phyloP scores from a whole-genome alignment of 179 eudicot genomes.

The Patellifolia procumbens region DNA sequence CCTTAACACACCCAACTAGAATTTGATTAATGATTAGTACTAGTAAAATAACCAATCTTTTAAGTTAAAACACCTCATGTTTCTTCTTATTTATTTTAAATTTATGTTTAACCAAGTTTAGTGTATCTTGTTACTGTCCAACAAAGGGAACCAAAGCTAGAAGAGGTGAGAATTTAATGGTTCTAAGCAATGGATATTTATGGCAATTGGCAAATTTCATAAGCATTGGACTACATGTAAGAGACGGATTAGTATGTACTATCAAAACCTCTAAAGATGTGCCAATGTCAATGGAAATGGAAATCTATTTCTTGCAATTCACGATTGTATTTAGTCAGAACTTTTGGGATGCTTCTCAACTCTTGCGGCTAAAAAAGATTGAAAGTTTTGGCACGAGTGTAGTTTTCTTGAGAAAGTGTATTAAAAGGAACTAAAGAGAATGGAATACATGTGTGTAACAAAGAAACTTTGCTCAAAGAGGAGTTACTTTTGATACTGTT shows the following conservation, averaged over 20 bases:
- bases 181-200: conserved; percentile 12
- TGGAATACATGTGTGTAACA: conserved; percentile 35
- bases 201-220: conserved; percentile 4
- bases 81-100: not conserved
- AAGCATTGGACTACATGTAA: not conserved
- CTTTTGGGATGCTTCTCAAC: conserved; percentile 10
- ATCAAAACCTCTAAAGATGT: not conserved
- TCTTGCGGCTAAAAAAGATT: conserved; percentile 24
- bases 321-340: conserved; percentile 1
- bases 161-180: conserved; percentile 9
- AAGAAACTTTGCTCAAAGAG: conserved; percentile 36
- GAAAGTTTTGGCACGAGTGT: conserved; percentile 34
- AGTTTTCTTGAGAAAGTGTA: conserved; percentile 17
- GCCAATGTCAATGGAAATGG: conserved; percentile 26
- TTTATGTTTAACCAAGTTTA: not conserved
- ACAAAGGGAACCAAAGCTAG: conserved; percentile 18
- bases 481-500: conserved; percentile 11
- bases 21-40: conserved; percentile 19
- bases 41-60: conserved; percentile 15
- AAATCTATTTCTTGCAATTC: conserved; percentile 19
- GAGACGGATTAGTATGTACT: not conserved
- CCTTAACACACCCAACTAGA: conserved; percentile 29
- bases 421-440: conserved; percentile 16
- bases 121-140: conserved; percentile 13
- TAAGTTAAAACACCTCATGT: not conserved